Base-by-base conservation (phyloP, 2,329 filamentous ascomycete species). In the Neurospora crassa region DNA sequence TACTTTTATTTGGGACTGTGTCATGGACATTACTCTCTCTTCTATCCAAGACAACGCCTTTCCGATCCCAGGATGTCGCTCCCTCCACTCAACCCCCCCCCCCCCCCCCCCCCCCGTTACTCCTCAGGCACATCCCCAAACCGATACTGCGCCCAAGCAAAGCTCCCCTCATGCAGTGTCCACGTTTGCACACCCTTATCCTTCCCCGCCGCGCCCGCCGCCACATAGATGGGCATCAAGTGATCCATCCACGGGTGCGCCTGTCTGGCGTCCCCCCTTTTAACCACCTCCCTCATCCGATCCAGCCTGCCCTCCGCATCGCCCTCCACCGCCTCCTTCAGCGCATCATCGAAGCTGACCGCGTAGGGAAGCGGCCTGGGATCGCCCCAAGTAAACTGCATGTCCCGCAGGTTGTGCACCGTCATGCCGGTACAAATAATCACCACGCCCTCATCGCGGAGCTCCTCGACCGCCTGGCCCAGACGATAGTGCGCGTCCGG, bases 391-490 rank as follows among this genome's bases (percentile, higher is more conserved):
- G 81, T 79, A 75, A 83, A 82, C 20, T 80, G 81, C 75, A 88
- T 69, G 74, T 91, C 87, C 1, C 87, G 83, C 43, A 92, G 81
- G 75, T 92, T 92, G 76, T 92, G 90, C 29, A 92, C 91, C 0
- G 90, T 90, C 90, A 93, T 93, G 12, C 91, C 91, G 0, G 90
- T 90, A 34, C 87, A 87, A 67, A 94, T 87, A 72, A 94, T 89
- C 68, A 91, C 83, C 69, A 93, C 84, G 20, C 87, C 87, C 70
- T 92, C 86, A 18, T 91, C 88, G 18, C 92, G 86, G 1, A 94
- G 84, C n/a, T 84, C 80, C 10, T 87, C 81, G 2, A 94, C 83
- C 1, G 91, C 91, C 71, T 87, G 84, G 1, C 92, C 92, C 1
- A 94, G 85, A 3, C 83, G 83, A 79, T 90, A 91, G 78, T 94